These are phyloP conservation scores for Exophiala viscosa DNA, from an alignment of 2,329 filamentous ascomycete genomes.

Conservation along the genomic window DNA sequence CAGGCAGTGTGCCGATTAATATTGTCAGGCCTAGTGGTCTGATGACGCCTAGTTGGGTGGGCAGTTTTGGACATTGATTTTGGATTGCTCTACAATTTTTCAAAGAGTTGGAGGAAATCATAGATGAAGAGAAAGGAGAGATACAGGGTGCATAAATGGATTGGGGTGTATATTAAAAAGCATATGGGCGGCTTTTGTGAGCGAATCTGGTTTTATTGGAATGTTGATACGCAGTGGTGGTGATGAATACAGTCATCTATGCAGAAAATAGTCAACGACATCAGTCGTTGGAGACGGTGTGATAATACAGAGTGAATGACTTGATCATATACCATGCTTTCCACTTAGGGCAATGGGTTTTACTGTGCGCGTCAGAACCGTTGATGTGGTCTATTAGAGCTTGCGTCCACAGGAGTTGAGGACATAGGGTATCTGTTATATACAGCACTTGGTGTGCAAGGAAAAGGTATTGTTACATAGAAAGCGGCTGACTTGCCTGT, in stretches of 20 bases:
- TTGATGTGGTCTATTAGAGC: too few species aligned
- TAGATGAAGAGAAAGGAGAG: neutral
- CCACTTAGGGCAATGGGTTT: too few species aligned
- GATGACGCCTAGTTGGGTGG: constrained; percentile 17
- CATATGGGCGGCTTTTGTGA: constrained; percentile 9
- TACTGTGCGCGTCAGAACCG: too few species aligned
- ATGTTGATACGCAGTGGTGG: neutral
- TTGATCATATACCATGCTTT: too few species aligned
- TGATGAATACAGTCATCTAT: neutral
- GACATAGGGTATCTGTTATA: too few species aligned
- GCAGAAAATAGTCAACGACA: too few species aligned
- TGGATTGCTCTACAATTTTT: neutral
- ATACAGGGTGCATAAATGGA: neutral
- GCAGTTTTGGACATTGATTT: constrained; percentile 27
- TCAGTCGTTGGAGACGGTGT: too few species aligned
- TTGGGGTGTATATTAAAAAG: neutral
- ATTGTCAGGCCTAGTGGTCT: constrained; percentile 22
- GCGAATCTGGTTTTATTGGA: neutral
- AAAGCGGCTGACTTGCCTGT: too few species aligned
- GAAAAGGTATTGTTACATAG: too few species aligned
- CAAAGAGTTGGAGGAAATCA: neutral
- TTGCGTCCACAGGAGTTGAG: too few species aligned
- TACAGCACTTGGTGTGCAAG: too few species aligned
- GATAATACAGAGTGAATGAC: too few species aligned
- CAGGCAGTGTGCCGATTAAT: constrained; percentile 27